A percentile compares a stretch with the other conserved stretches of the same genome.
Conservation (phyloP, 768 basidiomycete genomes). For the Hemileccinum impolitum region DNA sequence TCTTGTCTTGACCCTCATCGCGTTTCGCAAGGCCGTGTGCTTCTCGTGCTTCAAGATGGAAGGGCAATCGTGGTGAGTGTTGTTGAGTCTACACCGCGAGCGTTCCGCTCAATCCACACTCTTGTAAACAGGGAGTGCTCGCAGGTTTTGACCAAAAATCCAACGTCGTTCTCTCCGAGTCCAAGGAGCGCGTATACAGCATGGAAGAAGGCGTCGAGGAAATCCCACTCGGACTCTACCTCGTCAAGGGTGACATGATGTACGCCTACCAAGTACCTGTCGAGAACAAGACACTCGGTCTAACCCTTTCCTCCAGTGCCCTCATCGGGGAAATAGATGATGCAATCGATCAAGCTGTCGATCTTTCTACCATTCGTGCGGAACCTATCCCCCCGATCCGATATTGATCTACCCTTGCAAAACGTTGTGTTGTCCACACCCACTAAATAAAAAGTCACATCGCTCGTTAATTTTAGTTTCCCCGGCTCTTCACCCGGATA, state of each 20-base stretch:
- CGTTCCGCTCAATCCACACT: no score
- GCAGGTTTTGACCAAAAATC: constrained; percentile 94
- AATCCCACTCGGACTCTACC: constrained; percentile 89
- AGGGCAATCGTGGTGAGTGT: constrained; percentile 83
- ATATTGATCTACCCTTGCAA: constrained; percentile 41
- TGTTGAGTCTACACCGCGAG: no score
- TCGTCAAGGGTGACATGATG: constrained; percentile 99
- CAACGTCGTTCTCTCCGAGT: constrained; percentile 92
- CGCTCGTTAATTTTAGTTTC: no score
- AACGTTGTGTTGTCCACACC: no score
- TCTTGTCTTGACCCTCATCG: neutral
- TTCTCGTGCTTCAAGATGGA: constrained; percentile 94
- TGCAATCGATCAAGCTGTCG: constrained; percentile 68
- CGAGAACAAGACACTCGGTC: neutral
- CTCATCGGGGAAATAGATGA: constrained; percentile 87
- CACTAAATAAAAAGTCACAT: no score
- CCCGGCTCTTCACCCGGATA: no score
- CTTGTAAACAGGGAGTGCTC: constrained; percentile 70
- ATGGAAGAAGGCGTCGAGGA: constrained; percentile 92
- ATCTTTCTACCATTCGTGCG: constrained; percentile 76
- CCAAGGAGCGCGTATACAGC: constrained; percentile 90
- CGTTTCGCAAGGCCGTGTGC: constrained; percentile 65
- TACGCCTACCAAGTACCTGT: constrained; percentile 41
- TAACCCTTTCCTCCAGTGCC: constrained; percentile 40
- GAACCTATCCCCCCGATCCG: constrained; percentile 84